Conservation (phyloP, 192 early-diverging fungal genomes). For the Helicostylum pulchrum region DNA sequence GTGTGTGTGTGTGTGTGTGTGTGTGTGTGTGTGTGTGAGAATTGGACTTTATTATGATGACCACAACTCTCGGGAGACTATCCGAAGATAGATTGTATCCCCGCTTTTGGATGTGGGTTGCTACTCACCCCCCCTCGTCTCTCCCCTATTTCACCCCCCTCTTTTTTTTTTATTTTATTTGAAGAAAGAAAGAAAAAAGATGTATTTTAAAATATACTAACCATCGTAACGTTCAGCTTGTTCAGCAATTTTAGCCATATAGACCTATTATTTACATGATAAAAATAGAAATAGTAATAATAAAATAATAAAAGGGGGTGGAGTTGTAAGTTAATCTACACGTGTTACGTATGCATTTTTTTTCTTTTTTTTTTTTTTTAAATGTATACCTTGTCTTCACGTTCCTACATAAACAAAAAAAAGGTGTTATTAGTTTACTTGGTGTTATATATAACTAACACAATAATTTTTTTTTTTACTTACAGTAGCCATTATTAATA, state of each 20-base stretch:
- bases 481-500: slow-evolving; percentile 20
- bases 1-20: slow-evolving; percentile 6
- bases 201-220: slow-evolving; percentile 36
- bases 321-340: background rate
- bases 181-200: background rate
- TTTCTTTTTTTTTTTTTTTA: no score
- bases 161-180: background rate
- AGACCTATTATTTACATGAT: slow-evolving; percentile 55
- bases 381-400: slow-evolving; percentile 11
- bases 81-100: slow-evolving; percentile 9
- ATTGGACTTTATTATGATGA: background rate
- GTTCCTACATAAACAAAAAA: slow-evolving; percentile 15
- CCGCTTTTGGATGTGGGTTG: background rate
- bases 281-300: no score
- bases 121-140: no score
- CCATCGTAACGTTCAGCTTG: slow-evolving; percentile 99
- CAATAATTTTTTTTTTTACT: no score
- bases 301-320: no score
- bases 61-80: slow-evolving; percentile 9
- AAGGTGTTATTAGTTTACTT: background rate
- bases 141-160: background rate
- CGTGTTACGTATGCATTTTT: background rate
- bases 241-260: slow-evolving; percentile 99
- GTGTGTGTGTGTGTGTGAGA: slow-evolving; percentile 4
- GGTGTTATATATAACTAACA: background rate